These are phyloP conservation scores for Pseudoturritis turrita DNA, from an alignment of 345 rosid genomes.

Conservation along the genomic window DNA sequence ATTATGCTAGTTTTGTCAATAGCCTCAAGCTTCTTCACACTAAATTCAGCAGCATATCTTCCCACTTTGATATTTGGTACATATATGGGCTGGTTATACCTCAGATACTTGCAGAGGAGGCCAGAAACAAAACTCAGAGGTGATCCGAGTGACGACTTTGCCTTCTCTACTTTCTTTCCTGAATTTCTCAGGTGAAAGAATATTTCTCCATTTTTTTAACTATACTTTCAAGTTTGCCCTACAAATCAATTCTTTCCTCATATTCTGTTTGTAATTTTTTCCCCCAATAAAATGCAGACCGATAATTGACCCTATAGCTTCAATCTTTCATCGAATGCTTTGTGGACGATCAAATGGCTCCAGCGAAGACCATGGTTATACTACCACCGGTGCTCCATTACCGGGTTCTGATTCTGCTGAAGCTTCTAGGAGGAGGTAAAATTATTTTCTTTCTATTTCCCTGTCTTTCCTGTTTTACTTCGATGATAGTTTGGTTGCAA, in stretches of 20 bases:
- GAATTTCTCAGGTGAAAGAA: slow-evolving; percentile 65
- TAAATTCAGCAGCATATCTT: slow-evolving; percentile 70
- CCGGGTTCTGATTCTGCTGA: slow-evolving; percentile 97
- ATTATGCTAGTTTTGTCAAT: slow-evolving; percentile 58
- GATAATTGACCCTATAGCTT: slow-evolving; percentile 75
- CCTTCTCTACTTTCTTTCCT: slow-evolving; percentile 92
- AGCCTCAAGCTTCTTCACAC: slow-evolving; percentile 69
- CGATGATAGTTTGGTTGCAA: background rate
- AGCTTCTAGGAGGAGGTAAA: slow-evolving; percentile 93
- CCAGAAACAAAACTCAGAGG: slow-evolving; percentile 89
- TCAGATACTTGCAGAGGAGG: slow-evolving; percentile 80
- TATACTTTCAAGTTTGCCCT: background rate
- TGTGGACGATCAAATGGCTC: slow-evolving; percentile 67
- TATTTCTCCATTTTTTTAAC: background rate
- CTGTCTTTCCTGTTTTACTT: background rate
- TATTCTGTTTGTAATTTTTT: slow-evolving; percentile 4
- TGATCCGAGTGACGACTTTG: slow-evolving; percentile 91
- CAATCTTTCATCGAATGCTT: slow-evolving; percentile 72
- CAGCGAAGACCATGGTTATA: slow-evolving; percentile 45
- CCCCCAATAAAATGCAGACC: slow-evolving; percentile 46
- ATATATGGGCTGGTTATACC: slow-evolving; percentile 89
- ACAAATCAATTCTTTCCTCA: background rate
- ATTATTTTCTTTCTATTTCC: background rate
- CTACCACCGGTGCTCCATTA: slow-evolving; percentile 60
- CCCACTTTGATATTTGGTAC: slow-evolving; percentile 91